Conservation (phyloP, 1,284 basidiomycete species). For the Sanghuangporus baumii region DNA sequence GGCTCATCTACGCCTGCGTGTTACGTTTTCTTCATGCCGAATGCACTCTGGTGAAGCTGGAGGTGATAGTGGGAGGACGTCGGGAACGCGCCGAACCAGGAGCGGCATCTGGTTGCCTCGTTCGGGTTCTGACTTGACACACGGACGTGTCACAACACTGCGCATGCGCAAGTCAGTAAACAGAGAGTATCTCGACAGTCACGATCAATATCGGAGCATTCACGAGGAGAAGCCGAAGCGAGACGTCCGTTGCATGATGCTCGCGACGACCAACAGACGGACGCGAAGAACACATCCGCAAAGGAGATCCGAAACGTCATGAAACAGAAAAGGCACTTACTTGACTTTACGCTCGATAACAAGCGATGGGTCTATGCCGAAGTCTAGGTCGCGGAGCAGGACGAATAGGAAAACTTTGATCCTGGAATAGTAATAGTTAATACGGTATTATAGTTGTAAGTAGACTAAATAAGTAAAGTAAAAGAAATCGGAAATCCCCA, state of each 20-base stretch:
- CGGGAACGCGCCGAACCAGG: slow-evolving; percentile 29
- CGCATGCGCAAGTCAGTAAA: slow-evolving; percentile 16
- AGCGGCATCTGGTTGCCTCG: slow-evolving; percentile 54
- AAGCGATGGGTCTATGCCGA: slow-evolving; percentile 44
- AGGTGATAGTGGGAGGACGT: not conserved
- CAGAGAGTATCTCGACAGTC: slow-evolving; percentile 13
- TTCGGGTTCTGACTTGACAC: slow-evolving; percentile 43
- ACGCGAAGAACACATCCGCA: not conserved
- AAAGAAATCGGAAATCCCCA: not conserved
- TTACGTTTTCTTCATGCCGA: not conserved
- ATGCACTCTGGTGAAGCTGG: not conserved
- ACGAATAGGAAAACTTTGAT: slow-evolving; percentile 59
- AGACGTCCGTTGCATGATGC: slow-evolving; percentile 13
- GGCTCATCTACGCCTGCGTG: not conserved
- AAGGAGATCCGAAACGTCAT: not conserved
- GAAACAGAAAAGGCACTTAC: slow-evolving; percentile 33
- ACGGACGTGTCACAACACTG: slow-evolving; percentile 51
- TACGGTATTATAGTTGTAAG: not conserved
- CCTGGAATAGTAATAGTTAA: slow-evolving; percentile 30
- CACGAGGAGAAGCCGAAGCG: slow-evolving; percentile 3
- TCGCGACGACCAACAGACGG: not conserved
- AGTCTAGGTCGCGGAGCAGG: slow-evolving; percentile 51
- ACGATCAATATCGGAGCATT: slow-evolving; percentile 14
- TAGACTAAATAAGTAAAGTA: too few relatives aligned
- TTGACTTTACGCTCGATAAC: slow-evolving; percentile 61